phyloP scores from a whole-genome alignment of 805 yeast genomes.

The Sugiyamaella boreocaroliniensis region DNA sequence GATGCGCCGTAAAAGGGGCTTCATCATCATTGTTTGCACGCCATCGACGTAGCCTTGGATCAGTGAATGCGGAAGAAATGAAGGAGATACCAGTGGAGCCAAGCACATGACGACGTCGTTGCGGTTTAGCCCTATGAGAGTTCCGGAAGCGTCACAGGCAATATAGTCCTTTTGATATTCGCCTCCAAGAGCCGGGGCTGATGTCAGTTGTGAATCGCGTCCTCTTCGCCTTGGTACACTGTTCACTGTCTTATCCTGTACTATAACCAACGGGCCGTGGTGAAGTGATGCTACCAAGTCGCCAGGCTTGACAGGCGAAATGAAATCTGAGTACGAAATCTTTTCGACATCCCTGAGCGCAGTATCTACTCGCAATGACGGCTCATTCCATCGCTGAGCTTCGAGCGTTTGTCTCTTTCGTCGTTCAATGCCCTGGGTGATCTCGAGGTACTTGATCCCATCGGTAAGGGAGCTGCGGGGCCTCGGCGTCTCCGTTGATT shows the following conservation, averaged over 20 bases:
- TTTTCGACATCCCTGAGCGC: not conserved
- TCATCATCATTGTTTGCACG: not conserved
- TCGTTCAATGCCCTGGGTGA: not conserved
- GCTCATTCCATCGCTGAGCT: not conserved
- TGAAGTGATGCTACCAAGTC: slow-evolving; percentile 2
- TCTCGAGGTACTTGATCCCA: not conserved
- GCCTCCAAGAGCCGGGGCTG: not conserved
- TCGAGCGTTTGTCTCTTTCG: not conserved
- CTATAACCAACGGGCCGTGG: slow-evolving; percentile 6
- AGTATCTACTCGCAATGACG: not conserved
- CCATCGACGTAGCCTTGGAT: not conserved
- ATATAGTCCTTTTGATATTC: slow-evolving; percentile 1
- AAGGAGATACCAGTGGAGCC: slow-evolving; percentile 1
- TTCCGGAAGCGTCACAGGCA: slow-evolving; percentile 11
- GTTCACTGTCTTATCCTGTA: not conserved
- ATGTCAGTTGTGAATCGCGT: not conserved
- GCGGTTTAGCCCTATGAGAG: slow-evolving; percentile 1
- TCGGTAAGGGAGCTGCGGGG: not conserved
- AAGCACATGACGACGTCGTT: slow-evolving; percentile 5
- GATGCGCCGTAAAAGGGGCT: not conserved
- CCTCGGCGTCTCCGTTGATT: not conserved
- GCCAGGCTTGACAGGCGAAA: not conserved
- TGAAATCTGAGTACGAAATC: not conserved
- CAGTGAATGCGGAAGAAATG: not conserved
- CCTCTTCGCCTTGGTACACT: not conserved